phyloP scores from a whole-genome alignment of 1,284 basidiomycete species.

The Rhizoctonia solani region DNA sequence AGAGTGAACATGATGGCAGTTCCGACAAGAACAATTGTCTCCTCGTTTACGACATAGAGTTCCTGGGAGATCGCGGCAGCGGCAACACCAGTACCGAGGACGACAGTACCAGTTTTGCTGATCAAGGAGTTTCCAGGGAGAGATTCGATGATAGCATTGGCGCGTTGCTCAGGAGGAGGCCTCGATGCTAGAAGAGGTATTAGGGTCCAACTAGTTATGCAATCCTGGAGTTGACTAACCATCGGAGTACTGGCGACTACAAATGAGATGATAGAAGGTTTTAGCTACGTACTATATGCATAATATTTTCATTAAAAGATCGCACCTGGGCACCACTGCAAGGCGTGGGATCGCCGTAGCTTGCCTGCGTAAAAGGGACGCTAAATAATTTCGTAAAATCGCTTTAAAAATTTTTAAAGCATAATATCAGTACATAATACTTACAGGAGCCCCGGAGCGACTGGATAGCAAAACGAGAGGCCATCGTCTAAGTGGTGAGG shows the following conservation, averaged over 20 bases:
- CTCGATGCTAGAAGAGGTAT: slow-evolving; percentile 26
- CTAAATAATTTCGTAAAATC: slow-evolving; percentile 34
- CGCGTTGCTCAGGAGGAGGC: slow-evolving; percentile 81
- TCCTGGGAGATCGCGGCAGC: slow-evolving; percentile 97
- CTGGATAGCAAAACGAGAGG: slow-evolving; percentile 49
- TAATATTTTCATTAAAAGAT: background rate
- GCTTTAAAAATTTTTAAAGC: background rate
- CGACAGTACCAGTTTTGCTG: slow-evolving; percentile 91
- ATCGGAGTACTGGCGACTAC: slow-evolving; percentile 43
- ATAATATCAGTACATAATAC: slow-evolving; percentile 1
- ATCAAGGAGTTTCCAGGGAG: slow-evolving; percentile 91
- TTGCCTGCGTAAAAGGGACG: slow-evolving; percentile 42
- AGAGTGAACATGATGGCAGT: slow-evolving; percentile 87
- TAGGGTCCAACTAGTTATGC: slow-evolving; percentile 36
- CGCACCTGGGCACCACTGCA: slow-evolving; percentile 40
- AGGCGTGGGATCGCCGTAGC: slow-evolving; percentile 44
- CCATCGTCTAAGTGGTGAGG: slow-evolving; percentile 43
- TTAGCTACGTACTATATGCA: background rate
- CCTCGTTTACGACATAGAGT: slow-evolving; percentile 97
- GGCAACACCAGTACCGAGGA: slow-evolving; percentile 87
- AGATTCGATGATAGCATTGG: slow-evolving; percentile 87
- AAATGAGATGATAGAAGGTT: slow-evolving; percentile 35
- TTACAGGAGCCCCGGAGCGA: slow-evolving; percentile 47
- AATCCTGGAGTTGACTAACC: slow-evolving; percentile 42
- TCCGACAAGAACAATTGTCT: slow-evolving; percentile 81